Base-by-base conservation (phyloP, 164 flowering plant species). In the Vitis rotundifolia region DNA sequence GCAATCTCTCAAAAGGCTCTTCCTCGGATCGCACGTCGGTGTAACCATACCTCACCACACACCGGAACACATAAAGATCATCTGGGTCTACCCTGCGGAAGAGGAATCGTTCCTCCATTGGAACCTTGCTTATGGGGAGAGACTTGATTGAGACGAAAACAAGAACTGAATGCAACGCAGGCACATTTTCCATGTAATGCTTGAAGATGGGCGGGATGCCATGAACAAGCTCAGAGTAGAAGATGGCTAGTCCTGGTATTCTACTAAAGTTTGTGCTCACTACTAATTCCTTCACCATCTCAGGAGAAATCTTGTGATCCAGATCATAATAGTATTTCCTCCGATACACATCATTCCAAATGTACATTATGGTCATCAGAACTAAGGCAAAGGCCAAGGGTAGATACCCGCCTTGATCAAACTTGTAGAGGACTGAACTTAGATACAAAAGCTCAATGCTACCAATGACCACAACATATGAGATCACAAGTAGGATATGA, bases 171-270 rank as follows among this genome's bases (percentile, higher is more conserved):
- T 91, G 98, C n/a, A 92, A 26, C 0, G 89, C 87, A 0, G 94
- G 94, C 4, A 91, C 83, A 65, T 87, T 89, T 0, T 47, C 80
- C 10, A 85, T 71, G 44, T 88, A 92, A 47, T 87, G 96, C 75
- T 79, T 72, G 80, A 91, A 90, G 9, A 92, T 89, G 5, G 98
- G 94, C 3, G 95, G 93, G 31, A 92, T 85, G 1, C 97, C 95
- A 4, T 92, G 93, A 1, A 89, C 97, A 15, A 92, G 88, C 74
- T 90, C 94, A 0, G 94, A 89, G 76, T 90, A 92, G 77, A 92
- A 87, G 62, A 92, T 67, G 22, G 90, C 93, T 0, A 92, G 73
- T 13, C 97, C 91, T 0, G 86, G 89, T 2, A 92, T 51, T 3
- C 91, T 73, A 28, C 68, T 66, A 0, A 84, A 44, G 29, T 71